Percentiles rank a stretch among this genome's conserved stretches.
phyloP scores from a whole-genome alignment of 441 rosid genomes.

The Populus hybrid region DNA sequence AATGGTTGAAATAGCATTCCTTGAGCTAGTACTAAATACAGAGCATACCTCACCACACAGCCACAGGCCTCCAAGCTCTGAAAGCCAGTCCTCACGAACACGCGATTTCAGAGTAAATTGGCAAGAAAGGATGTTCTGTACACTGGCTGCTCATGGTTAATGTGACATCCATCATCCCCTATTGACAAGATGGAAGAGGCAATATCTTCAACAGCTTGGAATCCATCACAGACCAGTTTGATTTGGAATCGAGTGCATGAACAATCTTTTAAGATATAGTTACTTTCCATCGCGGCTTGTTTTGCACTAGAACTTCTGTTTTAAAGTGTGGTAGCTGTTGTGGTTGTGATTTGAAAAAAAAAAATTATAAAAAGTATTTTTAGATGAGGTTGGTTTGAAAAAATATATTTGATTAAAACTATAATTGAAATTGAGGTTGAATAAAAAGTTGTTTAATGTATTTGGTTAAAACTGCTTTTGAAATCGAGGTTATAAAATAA shows the following conservation, averaged over 20 bases:
- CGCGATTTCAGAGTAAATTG: slow-evolving; percentile 15
- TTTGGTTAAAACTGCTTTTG: too few species aligned
- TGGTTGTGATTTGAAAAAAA: too few species aligned
- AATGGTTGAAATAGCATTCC: background rate
- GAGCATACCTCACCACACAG: background rate
- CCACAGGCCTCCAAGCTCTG: background rate
- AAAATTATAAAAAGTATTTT: too few species aligned
- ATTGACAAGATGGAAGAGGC: slow-evolving; percentile 15
- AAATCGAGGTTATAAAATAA: too few species aligned
- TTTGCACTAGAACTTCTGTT: background rate
- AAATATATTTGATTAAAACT: too few species aligned
- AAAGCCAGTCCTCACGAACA: slow-evolving; percentile 7
- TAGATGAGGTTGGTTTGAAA: too few species aligned
- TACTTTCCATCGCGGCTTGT: slow-evolving; percentile 24
- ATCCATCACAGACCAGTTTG: slow-evolving; percentile 28
- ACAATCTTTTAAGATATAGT: slow-evolving; percentile 15
- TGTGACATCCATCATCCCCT: slow-evolving; percentile 14
- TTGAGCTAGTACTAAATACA: too few species aligned
- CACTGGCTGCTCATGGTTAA: slow-evolving; percentile 20
- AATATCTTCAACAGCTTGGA: background rate
- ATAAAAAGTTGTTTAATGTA: too few species aligned
- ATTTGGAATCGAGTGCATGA: slow-evolving; percentile 6
- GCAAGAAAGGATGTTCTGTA: slow-evolving; percentile 11
- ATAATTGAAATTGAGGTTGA: too few species aligned
- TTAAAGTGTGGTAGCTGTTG: too few species aligned